Base-by-base conservation (phyloP, 1,284 basidiomycete genomes). In the Malassezia nana region DNA sequence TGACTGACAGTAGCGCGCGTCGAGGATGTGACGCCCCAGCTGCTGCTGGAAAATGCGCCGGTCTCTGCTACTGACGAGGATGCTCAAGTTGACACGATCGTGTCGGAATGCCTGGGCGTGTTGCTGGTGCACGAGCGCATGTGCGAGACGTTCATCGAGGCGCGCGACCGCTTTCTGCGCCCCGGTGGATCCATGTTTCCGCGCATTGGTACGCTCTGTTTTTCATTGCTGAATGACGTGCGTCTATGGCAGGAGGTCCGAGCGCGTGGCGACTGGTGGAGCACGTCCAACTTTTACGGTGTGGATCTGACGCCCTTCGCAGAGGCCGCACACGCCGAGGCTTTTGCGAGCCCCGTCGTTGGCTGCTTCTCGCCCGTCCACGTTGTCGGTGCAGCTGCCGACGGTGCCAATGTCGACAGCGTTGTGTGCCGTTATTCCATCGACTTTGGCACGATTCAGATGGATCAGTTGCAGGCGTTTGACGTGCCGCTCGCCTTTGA, bases 81-180 rank as follows among this genome's bases (percentile, higher is more conserved):
- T 25, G 43, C 68, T 22, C 69, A 76, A 60, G 78, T 78, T 22
- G 78, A 79, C 57, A 79, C 78, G 25, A 77, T 79, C 46, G 74
- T 79, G n/a, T 78, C 77, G 3, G 78, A 79, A 60, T 78, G 78
- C 24, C 76, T 79, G 10, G 78, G 78, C 4, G 78, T 78, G 13
- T 56, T 79, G 66, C 64, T 79, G 24, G 69, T 79, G 10, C 78
- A 79, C 55, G 78, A 79, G 59, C 65, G 78, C 16, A 79, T 79
- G 78, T 77, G 77, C 59, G 78, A 79, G 59, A 75, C 75, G 3
- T 79, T 77, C 55, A 59, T 79, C 8, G 67, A 78, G 20, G 78
- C 78, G 3, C 56, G 78, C 48, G 77, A 79, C 60, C 57, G 63
- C 7, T 66, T 74, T 40, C 76, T 79, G 26, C 77, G 77, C 46